Evolutionary conservation across 1,284 basidiomycete genomes (phyloP), one percentile per base, ranked within the genome.

Genomic region (Cerioporus squamosus): DNA sequence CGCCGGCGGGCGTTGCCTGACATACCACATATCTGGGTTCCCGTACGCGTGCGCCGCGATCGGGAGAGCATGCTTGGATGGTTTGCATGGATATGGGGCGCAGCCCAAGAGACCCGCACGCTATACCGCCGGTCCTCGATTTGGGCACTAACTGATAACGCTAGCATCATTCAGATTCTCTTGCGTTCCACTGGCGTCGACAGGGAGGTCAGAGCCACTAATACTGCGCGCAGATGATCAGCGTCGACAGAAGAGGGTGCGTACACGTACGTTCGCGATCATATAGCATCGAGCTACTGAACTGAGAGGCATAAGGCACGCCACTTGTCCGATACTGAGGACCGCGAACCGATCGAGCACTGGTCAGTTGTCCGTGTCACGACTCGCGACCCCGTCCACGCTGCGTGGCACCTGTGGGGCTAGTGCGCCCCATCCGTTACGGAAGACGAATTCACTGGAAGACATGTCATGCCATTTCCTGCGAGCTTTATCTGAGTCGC

Each of bases 401-500:
- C 33, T 36, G 33, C 33, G 33, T 36, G 33, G 51, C 42, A 23
- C 44, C 33, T 42, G 51, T 29, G 49, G 51, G 4, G 22, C 43
- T 48, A 39, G 17, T 44, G 9, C 39, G 20, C 51, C n/a, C 14
- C 33, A 36, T 39, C 38, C 55, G 31, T 18, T 44, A 45, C 51
- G 57, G 52, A 17, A 50, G 48, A 33, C 48, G 40, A 51, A 50
- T 54, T 26, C 50, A 52, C 50, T 51, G 51, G 38, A 51, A 36
- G 18, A 33, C 36, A 20, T 42, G 29, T 22, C 45, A 39, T 29
- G 39, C 33, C 52, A 33, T 45, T 26, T 23, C 52, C 55, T 51
- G 29, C 29, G 20, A 57, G 61, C 52, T 57, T 55, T 62, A 62
- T 52, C 55, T 55, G 57, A 62, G 44, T 39, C 17, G 33, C 23